Conservation (phyloP, 495 filamentous ascomycete species). For the Penicillium verhagenii region DNA sequence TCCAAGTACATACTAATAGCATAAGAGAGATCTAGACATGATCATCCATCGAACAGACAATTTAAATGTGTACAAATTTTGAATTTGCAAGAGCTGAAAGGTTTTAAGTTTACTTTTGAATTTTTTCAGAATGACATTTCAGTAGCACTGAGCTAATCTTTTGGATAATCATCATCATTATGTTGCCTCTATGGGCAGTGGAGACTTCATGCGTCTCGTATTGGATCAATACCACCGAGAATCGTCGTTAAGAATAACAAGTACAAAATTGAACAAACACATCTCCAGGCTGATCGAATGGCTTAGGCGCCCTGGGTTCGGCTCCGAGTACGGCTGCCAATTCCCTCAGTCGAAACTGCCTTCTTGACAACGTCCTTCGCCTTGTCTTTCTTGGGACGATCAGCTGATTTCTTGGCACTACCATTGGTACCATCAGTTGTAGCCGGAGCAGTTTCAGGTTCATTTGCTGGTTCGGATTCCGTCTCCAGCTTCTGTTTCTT, state of each 20-base stretch:
- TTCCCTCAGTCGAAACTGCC: constrained; percentile 32
- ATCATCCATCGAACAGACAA: not conserved
- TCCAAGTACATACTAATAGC: not conserved
- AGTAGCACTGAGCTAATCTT: not conserved
- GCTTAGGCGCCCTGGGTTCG: constrained; percentile 34
- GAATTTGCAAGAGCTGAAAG: not conserved
- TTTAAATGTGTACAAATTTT: too few relatives aligned
- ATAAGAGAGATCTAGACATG: not conserved
- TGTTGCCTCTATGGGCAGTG: not conserved
- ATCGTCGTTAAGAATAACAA: not conserved
- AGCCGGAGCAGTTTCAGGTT: too few relatives aligned
- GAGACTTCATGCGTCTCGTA: not conserved
- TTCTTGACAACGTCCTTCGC: constrained; percentile 33
- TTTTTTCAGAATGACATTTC: not conserved
- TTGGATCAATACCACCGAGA: not conserved
- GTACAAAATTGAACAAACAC: not conserved
- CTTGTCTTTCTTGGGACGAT: constrained; percentile 39
- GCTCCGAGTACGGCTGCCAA: constrained; percentile 44
- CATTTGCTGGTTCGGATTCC: constrained; percentile 2
- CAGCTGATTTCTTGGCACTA: constrained; percentile 32
- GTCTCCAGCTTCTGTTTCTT: not conserved
- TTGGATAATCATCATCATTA: not conserved
- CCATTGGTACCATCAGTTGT: not conserved
- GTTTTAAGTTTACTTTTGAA: too few relatives aligned
- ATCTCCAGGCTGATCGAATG: not conserved